Percentiles rank a stretch among this genome's conserved stretches.
Conservation (phyloP, 495 filamentous ascomycete genomes). For the Penicillium pulvis region DNA sequence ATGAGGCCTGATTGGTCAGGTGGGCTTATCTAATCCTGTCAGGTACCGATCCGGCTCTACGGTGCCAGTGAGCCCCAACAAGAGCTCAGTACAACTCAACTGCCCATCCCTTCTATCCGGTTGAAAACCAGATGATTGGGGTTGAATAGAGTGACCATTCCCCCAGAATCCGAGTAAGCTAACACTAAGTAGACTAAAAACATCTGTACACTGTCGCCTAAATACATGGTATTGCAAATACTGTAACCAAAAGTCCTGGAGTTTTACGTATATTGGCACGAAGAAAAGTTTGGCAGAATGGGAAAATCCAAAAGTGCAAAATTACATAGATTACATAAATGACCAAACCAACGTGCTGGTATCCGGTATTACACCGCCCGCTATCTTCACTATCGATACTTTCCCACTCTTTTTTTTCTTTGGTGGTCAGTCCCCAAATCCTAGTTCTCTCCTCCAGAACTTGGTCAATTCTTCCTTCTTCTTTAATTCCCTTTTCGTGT, state of each 20-base stretch:
- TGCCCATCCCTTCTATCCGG: slow-evolving; percentile 25
- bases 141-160: neutral
- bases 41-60: slow-evolving; percentile 14
- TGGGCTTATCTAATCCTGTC: slow-evolving; percentile 2
- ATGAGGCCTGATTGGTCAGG: neutral
- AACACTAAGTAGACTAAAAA: neutral
- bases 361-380: slow-evolving; percentile 19
- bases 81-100: slow-evolving; percentile 16
- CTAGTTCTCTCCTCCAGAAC: slow-evolving; percentile 9
- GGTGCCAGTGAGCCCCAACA: slow-evolving; percentile 23
- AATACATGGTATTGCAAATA: neutral
- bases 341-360: slow-evolving; percentile 5
- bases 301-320: neutral
- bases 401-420: slow-evolving; percentile 39
- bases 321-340: neutral
- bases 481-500: slow-evolving; percentile 8
- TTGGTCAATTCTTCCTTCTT: neutral
- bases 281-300: neutral
- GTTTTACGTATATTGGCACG: neutral
- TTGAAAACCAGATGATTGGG: slow-evolving; percentile 3
- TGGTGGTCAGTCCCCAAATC: neutral
- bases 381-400: slow-evolving; percentile 22
- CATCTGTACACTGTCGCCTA: neutral
- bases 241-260: neutral
- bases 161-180: neutral